Evolutionary conservation across 176 grass and related monocot genomes (phyloP), one percentile per base, ranked within the genome.

Genomic region (Aechmea fasciata): DNA sequence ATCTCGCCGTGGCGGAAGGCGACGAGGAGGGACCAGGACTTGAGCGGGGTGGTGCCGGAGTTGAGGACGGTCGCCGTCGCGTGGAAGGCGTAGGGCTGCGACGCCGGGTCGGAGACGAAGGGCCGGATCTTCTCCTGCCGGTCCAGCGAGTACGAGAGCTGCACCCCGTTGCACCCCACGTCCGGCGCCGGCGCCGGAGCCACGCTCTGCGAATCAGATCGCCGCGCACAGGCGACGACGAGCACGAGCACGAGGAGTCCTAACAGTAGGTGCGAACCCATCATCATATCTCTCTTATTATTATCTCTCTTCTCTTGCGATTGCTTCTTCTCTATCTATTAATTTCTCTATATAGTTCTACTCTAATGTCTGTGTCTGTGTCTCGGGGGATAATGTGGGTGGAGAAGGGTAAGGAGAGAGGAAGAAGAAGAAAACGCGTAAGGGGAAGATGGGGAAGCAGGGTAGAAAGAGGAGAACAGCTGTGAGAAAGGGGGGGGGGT

Each of bases 61-160:
- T 96, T 96, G 79, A 68, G 49, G 51, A 96, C 79, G 51, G 88
- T 76, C 66, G 76, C 73, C 48, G 78, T 83, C 63, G 92, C 78
- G 55, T 50, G 22, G 79, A 96, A 96, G 10, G 81, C 41, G 79
- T 91, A 96, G 63, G 92, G 75, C 78, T 96, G 92, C 64, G 59
- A 62, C 68, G 57, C 80, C 51, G n/a, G 49, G 76, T 96, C 83
- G 54, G 10, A 12, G 26, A 91, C 67, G 78, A 59, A 79, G 0
- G 92, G 92, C 20, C 89, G 85, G 83, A 96, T 91, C 92, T 78
- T 89, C 22, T 3, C 15, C 41, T 51, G 80, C 24, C 0, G 2
- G 81, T 22, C 47, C 13, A 96, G 15, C 3, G 0, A 12, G 85
- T 96, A 96, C 54, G 69, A 75, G 64, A 96, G 79, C 59, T 49